These are phyloP conservation scores for Turritis glabra DNA, from an alignment of 345 rosid species.

Conservation along the genomic window DNA sequence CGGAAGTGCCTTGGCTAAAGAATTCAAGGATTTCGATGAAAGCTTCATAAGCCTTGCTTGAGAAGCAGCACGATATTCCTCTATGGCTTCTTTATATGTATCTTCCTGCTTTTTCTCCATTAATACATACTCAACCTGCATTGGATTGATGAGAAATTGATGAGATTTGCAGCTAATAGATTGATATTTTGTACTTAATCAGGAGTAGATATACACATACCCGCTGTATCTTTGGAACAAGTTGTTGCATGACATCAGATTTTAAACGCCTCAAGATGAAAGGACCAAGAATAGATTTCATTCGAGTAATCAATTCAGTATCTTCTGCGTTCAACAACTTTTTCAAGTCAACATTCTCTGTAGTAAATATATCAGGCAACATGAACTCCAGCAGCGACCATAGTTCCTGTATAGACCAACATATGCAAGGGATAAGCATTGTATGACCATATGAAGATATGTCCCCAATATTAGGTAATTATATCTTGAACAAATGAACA, in stretches of 20 bases:
- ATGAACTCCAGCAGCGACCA: constrained; percentile 97
- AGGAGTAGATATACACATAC: constrained; percentile 40
- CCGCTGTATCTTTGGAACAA: constrained; percentile 88
- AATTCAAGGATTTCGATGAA: constrained; percentile 49
- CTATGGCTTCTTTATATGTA: constrained; percentile 88
- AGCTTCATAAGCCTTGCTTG: constrained; percentile 64
- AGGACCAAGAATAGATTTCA: constrained; percentile 96
- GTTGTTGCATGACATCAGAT: constrained; percentile 98
- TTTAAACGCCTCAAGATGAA: constrained; percentile 93
- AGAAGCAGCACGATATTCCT: constrained; percentile 81
- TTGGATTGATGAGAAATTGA: background rate
- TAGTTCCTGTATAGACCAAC: constrained; percentile 63
- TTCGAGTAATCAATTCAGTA: constrained; percentile 70
- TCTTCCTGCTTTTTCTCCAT: constrained; percentile 81
- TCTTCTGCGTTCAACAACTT: constrained; percentile 85
- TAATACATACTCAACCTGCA: constrained; percentile 81
- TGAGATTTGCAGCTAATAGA: constrained; percentile 14
- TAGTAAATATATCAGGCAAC: constrained; percentile 94
- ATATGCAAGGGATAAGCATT: background rate
- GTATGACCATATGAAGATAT: background rate
- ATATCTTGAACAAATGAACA: constrained; percentile 5
- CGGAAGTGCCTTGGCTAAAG: constrained; percentile 62
- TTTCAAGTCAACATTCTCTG: constrained; percentile 90
- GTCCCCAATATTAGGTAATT: background rate
- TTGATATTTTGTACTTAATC: background rate